Evolutionary conservation across 495 filamentous ascomycete species (phyloP).

Genomic region (Aspergillus haitiensis): DNA sequence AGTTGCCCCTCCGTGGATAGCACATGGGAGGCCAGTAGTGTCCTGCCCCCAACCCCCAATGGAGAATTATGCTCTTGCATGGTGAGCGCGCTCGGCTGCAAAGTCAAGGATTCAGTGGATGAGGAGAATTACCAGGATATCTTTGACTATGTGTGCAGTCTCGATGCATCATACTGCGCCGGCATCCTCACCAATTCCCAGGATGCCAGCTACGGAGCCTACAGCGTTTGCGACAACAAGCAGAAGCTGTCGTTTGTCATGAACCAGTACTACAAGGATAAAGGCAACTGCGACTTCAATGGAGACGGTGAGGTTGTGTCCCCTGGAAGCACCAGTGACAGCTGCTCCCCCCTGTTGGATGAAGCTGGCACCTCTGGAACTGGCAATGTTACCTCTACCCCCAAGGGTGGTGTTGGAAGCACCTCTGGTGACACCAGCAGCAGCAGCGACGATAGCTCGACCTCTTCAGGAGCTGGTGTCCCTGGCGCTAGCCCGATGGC

Average conservation of each 20-base stretch:
- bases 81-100: slow-evolving; percentile 70
- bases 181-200: slow-evolving; percentile 70
- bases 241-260: slow-evolving; percentile 83
- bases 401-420: slow-evolving; percentile 33
- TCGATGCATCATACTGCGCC: slow-evolving; percentile 53
- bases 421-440: slow-evolving; percentile 50
- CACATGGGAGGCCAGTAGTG: slow-evolving; percentile 68
- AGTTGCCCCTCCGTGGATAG: slow-evolving; percentile 68
- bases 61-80: slow-evolving; percentile 80
- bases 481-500: slow-evolving; percentile 47
- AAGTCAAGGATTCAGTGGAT: slow-evolving; percentile 54
- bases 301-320: slow-evolving; percentile 57
- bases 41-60: slow-evolving; percentile 85
- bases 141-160: slow-evolving; percentile 74
- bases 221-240: slow-evolving; percentile 78
- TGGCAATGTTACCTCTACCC: slow-evolving; percentile 64
- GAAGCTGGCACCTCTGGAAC: slow-evolving; percentile 62
- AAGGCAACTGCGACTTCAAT: slow-evolving; percentile 71
- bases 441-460: slow-evolving; percentile 37
- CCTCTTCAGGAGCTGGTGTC: slow-evolving; percentile 39
- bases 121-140: slow-evolving; percentile 59
- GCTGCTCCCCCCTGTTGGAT: slow-evolving; percentile 54
- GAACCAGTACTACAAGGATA: slow-evolving; percentile 73
- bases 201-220: slow-evolving; percentile 79
- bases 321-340: slow-evolving; percentile 46